Percentiles rank a stretch among this genome's conserved stretches.
phyloP scores from a whole-genome alignment of 352 stramenopile species.

The Thraustotheca clavata region DNA sequence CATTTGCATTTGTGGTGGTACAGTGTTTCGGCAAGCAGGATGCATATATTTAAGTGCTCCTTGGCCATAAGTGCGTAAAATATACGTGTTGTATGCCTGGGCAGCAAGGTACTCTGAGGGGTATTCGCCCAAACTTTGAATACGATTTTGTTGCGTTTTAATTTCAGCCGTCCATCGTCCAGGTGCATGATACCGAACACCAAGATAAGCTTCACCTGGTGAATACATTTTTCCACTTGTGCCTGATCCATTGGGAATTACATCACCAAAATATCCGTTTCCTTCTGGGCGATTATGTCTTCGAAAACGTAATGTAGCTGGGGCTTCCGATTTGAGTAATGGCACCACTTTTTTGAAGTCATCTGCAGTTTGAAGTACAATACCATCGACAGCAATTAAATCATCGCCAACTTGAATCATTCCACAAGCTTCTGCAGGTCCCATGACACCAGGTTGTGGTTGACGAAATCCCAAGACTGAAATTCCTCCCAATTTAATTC shows the following conservation, averaged over 20 bases:
- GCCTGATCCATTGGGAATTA: neutral
- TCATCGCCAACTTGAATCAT: constrained; percentile 73
- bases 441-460: constrained; percentile 59
- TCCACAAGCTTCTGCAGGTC: constrained; percentile 68
- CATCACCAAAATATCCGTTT: neutral
- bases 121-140: constrained; percentile 67
- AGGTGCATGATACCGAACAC: constrained; percentile 62
- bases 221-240: constrained; percentile 44
- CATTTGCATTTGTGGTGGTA: neutral
- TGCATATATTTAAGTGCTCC: constrained; percentile 81
- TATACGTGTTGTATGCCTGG: constrained; percentile 79
- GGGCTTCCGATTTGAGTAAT: constrained; percentile 66
- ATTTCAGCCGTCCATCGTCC: constrained; percentile 77
- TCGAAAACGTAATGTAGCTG: constrained; percentile 74
- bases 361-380: constrained; percentile 58
- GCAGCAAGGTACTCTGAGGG: constrained; percentile 65
- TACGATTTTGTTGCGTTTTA: constrained; percentile 22
- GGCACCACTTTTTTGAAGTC: constrained; percentile 78
- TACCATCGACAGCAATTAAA: constrained; percentile 76
- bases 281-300: constrained; percentile 30
- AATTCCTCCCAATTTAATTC: constrained; percentile 66
- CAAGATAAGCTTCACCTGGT: constrained; percentile 74
- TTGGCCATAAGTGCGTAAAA: constrained; percentile 76
- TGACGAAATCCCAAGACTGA: constrained; percentile 77
- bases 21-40: constrained; percentile 36